Evolutionary conservation across 2,329 filamentous ascomycete species (phyloP).

Genomic region (Amylocarpus encephaloides): DNA sequence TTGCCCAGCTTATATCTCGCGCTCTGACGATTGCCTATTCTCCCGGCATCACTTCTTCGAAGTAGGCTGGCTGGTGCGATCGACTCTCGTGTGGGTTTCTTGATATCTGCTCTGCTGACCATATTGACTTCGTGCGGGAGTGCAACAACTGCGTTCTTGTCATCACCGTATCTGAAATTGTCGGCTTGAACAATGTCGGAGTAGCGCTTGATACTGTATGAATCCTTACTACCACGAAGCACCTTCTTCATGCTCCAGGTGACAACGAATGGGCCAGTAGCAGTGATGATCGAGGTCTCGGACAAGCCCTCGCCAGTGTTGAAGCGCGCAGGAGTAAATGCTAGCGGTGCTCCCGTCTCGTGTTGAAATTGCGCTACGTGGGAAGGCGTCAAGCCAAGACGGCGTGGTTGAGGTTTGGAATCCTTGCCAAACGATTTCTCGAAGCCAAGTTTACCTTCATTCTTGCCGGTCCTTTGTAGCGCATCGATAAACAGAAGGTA

Average conservation of each 20-base stretch:
- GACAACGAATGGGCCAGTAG: constrained; percentile 92
- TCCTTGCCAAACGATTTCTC: constrained; percentile 90
- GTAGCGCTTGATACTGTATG: constrained; percentile 96
- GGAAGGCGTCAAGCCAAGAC: constrained; percentile 79
- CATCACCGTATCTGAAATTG: constrained; percentile 94
- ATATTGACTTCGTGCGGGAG: constrained; percentile 97
- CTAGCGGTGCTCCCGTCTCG: constrained; percentile 79
- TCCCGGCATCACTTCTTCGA: constrained; percentile 41
- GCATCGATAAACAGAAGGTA: constrained; percentile 93
- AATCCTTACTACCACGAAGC: constrained; percentile 70
- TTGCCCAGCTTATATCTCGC: constrained; percentile 67
- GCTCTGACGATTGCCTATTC: constrained; percentile 48
- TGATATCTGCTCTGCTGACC: constrained; percentile 80
- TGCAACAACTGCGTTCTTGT: constrained; percentile 97
- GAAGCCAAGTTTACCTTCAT: constrained; percentile 96
- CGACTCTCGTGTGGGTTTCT: constrained; percentile 85
- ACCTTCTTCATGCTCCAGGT: constrained; percentile 96
- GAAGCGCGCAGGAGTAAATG: constrained; percentile 89
- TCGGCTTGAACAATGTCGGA: constrained; percentile 93
- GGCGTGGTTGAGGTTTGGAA: constrained; percentile 85
- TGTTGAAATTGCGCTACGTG: constrained; percentile 97
- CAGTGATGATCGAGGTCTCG: constrained; percentile 94
- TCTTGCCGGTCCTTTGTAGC: constrained; percentile 86
- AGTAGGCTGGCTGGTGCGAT: constrained; percentile 48
- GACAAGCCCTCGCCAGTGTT: constrained; percentile 75